Evolutionary conservation across 2,329 filamentous ascomycete genomes (phyloP), one percentile per base, ranked within the genome.

Genomic region (Balansia obtecta): DNA sequence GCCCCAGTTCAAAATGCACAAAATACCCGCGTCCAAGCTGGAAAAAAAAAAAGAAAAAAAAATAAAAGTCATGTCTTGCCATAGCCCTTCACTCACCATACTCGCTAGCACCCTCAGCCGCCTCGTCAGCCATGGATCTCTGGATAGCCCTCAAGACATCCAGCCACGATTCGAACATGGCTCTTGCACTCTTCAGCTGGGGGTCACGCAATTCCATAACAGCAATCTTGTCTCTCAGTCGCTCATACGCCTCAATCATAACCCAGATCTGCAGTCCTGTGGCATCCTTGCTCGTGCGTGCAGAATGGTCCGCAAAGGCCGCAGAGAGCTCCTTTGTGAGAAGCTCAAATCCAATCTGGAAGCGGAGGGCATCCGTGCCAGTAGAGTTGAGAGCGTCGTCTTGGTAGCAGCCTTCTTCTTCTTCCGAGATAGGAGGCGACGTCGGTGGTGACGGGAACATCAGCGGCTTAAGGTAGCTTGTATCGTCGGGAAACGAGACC

Each of bases 171-270:
- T 74, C 70, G 43, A 80, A 72, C 63, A 74, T 72, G 18, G 57
- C 57, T 6, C 54, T 55, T 20, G 62, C 60, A 15, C 58, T 58
- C 34, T 52, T 48, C 33, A 55, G 53, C 53, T 71, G 65, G 13
- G 70, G 53, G 2, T 68, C 60, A 0, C 55, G 55, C 33, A 61
- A 53, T 50, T 66, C 63, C 57, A 63, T 64, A 2, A 60, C 63
- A 0, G 63, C 57, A 0, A 79, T 58, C 56, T 70, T 68, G 42
- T 77, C 71, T 15, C 73, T 66, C 51, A 80, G 61, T 52, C 68
- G 67, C 65, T 79, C 75, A 56, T 79, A 79, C 2, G 76, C 75
- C 56, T 79, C 76, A 47, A 79, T 79, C 76, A 79, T 79, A 42
- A 75, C 67, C 70, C 72, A 73, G 16, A 79, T 60, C 57, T 79